phyloP scores from a whole-genome alignment of 306 rosid species.

The Quillaja saponaria region DNA sequence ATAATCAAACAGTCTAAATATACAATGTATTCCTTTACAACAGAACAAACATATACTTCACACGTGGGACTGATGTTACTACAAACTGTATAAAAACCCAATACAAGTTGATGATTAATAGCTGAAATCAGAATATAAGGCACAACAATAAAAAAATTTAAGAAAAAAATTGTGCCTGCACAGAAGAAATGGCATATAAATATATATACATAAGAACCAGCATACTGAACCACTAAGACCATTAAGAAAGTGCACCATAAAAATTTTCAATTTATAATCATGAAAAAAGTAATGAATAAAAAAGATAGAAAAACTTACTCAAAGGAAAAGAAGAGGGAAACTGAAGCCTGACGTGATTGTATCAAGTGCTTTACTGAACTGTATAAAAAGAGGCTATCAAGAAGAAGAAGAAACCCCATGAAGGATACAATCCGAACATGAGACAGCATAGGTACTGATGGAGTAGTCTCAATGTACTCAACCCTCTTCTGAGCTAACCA shows the following conservation, averaged over 20 bases:
- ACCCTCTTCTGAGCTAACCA: conserved; percentile 99
- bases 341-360: conserved; percentile 77
- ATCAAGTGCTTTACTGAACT: conserved; percentile 62
- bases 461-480: conserved; percentile 97
- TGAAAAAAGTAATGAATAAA: conserved; percentile 7
- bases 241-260: too few relatives aligned
- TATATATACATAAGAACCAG: too few relatives aligned
- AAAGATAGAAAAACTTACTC: conserved; percentile 64
- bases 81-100: too few relatives aligned
- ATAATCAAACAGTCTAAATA: conserved; percentile 17
- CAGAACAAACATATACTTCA: not conserved
- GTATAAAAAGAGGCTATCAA: conserved; percentile 76
- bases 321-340: conserved; percentile 86
- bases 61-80: too few relatives aligned
- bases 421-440: conserved; percentile 93
- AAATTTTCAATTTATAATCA: conserved; percentile 8
- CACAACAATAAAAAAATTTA: too few relatives aligned
- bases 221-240: too few relatives aligned
- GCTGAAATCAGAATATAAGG: too few relatives aligned
- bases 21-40: too few relatives aligned
- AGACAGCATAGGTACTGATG: conserved; percentile 69
- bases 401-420: conserved; percentile 80
- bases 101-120: too few relatives aligned
- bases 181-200: too few relatives aligned
- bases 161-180: too few relatives aligned